Conservation (phyloP, 768 basidiomycete species). For the Nevesoporus exiguus region DNA sequence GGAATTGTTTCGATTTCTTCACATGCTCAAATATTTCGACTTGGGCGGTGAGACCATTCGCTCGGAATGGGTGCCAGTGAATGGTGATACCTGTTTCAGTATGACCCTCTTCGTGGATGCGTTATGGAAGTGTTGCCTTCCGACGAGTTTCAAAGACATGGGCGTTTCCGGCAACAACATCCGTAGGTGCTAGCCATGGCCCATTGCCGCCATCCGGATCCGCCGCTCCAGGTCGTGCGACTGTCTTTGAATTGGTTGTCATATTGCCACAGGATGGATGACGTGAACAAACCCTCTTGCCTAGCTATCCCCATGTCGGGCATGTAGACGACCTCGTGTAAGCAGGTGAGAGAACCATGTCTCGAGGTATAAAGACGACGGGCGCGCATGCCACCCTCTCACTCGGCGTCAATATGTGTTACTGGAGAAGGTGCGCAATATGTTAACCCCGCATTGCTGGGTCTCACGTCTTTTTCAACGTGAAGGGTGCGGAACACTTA, state of each 20-base stretch:
- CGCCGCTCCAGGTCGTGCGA: conserved; percentile 29
- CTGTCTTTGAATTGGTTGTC: conserved; percentile 26
- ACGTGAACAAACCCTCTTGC: conserved; percentile 24
- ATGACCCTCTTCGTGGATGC: conserved; percentile 28
- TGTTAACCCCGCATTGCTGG: background rate
- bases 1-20: conserved; percentile 14
- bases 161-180: conserved; percentile 25
- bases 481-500: conserved; percentile 56
- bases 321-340: conserved; percentile 26
- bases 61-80: conserved; percentile 25
- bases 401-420: conserved; percentile 46
- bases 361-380: conserved; percentile 30
- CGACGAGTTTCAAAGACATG: conserved; percentile 28
- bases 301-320: conserved; percentile 26
- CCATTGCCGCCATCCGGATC: conserved; percentile 15
- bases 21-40: conserved; percentile 23
- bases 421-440: conserved; percentile 51
- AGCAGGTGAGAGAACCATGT: conserved; percentile 25
- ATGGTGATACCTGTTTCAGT: conserved; percentile 32
- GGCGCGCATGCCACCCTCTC: background rate
- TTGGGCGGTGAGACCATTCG: conserved; percentile 18
- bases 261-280: conserved; percentile 22
- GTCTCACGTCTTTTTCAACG: conserved; percentile 18
- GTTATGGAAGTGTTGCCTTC: conserved; percentile 28
- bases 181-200: conserved; percentile 11